These are phyloP conservation scores for Lentinula sp. DNA, from an alignment of 768 basidiomycete genomes.

Conservation along the genomic window DNA sequence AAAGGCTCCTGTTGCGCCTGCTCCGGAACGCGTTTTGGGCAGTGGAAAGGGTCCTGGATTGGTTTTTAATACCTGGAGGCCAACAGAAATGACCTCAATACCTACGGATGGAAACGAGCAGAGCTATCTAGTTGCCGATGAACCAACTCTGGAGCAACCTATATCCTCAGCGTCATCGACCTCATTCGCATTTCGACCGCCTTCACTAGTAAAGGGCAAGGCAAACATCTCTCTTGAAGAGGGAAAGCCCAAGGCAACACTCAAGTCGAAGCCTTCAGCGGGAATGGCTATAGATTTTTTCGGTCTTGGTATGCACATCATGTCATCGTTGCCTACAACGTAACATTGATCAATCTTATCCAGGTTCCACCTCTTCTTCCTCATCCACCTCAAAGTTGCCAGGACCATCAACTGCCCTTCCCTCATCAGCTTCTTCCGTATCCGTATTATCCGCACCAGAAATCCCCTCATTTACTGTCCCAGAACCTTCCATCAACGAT, in stretches of 20 bases:
- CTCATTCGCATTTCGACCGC: constrained; percentile 50
- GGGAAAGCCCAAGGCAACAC: constrained; percentile 13
- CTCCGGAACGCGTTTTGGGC: constrained; percentile 54
- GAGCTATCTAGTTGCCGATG: neutral
- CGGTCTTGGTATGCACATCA: constrained; percentile 43
- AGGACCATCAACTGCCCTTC: constrained; percentile 1
- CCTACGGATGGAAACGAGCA: neutral
- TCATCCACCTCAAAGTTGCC: constrained; percentile 15
- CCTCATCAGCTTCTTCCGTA: constrained; percentile 13
- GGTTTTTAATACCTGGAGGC: constrained; percentile 41
- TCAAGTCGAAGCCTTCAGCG: constrained; percentile 2
- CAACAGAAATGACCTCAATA: neutral
- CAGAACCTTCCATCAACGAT: constrained; percentile 68
- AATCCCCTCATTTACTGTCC: constrained; percentile 62
- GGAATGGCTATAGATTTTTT: constrained; percentile 58
- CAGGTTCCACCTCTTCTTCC: constrained; percentile 14
- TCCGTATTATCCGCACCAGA: constrained; percentile 61
- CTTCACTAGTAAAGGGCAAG: constrained; percentile 53
- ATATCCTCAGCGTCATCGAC: constrained; percentile 16
- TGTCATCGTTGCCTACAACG: neutral
- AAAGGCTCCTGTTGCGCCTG: constrained; percentile 29
- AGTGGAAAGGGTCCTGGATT: constrained; percentile 55
- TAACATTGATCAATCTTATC: constrained; percentile 12
- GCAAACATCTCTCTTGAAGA: constrained; percentile 52
- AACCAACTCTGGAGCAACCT: constrained; percentile 16